A percentile compares a stretch with the other conserved stretches of the same genome.
These are phyloP conservation scores for Phytopythium delawarense DNA, from an alignment of 352 stramenopile species.

Conservation along the genomic window DNA sequence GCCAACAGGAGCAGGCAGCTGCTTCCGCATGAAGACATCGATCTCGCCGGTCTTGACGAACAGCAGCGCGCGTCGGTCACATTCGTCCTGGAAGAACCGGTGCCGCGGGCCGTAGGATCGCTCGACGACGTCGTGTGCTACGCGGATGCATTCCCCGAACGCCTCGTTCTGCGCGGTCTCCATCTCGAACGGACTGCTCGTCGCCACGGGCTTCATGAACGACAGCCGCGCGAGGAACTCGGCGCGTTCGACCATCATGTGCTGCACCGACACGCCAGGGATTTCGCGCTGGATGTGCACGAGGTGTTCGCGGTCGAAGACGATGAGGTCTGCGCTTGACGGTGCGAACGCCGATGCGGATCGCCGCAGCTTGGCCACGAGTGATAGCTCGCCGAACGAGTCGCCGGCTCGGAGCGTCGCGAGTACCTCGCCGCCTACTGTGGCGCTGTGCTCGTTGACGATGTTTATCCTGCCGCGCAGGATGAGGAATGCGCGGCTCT, in stretches of 20 bases:
- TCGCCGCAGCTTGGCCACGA: conserved; percentile 64
- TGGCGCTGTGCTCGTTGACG: conserved; percentile 47
- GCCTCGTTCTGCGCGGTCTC: conserved; percentile 16
- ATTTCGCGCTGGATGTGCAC: conserved; percentile 26
- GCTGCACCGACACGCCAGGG: conserved; percentile 59
- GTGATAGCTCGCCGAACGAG: conserved; percentile 68
- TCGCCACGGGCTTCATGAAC: conserved; percentile 37
- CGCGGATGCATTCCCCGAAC: conserved; percentile 69
- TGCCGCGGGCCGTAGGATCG: conserved; percentile 50
- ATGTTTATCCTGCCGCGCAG: conserved; percentile 73
- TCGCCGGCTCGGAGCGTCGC: conserved; percentile 61
- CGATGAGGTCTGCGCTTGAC: conserved; percentile 62
- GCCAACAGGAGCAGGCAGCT: not conserved
- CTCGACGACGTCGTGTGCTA: conserved; percentile 65
- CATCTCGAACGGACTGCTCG: not conserved
- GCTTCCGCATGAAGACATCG: conserved; percentile 45
- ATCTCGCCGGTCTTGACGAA: conserved; percentile 72
- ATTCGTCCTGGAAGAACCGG: conserved; percentile 50
- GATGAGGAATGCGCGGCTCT: conserved; percentile 78
- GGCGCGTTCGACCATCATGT: conserved; percentile 67
- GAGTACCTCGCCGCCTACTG: conserved; percentile 42
- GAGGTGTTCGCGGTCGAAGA: conserved; percentile 66
- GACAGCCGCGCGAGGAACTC: conserved; percentile 56
- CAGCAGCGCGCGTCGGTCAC: conserved; percentile 48
- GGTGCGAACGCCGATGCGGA: conserved; percentile 61